Evolutionary conservation across 2,329 filamentous ascomycete species (phyloP).

Genomic region (Fusarium piperis): DNA sequence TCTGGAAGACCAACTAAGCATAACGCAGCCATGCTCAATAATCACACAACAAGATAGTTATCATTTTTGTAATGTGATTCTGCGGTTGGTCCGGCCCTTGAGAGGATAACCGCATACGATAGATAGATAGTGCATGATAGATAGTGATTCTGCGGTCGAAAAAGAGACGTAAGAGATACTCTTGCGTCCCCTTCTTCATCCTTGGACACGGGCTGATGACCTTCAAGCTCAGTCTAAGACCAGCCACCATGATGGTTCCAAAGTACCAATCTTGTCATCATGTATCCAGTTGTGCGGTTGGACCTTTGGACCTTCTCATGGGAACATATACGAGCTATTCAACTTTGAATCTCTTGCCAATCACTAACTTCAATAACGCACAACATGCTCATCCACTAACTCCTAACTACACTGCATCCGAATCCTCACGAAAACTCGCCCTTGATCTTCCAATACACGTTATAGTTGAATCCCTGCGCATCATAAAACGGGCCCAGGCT

Average conservation of each 20-base stretch:
- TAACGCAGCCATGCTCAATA: too few species aligned
- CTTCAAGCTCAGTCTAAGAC: too few species aligned
- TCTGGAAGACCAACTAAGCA: too few species aligned
- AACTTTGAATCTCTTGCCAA: neutral
- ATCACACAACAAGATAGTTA: too few species aligned
- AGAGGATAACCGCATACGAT: too few species aligned
- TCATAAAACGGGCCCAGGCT: constrained; percentile 53
- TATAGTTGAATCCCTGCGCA: constrained; percentile 54
- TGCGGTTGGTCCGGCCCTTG: too few species aligned
- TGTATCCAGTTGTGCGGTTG: neutral
- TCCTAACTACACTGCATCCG: neutral
- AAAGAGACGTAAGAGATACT: too few species aligned
- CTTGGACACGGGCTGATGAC: too few species aligned
- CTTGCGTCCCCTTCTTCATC: too few species aligned
- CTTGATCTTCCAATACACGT: constrained; percentile 51
- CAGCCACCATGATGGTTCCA: neutral
- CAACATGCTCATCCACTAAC: neutral
- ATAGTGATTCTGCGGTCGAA: too few species aligned
- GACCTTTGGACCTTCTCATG: neutral
- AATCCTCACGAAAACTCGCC: constrained; percentile 4
- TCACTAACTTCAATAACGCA: neutral
- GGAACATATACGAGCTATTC: neutral
- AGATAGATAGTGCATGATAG: too few species aligned
- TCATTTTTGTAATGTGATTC: too few species aligned
- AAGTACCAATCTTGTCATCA: neutral